Evolutionary conservation across 164 flowering plant species (phyloP).

Genomic region (Kalanchoe fedtschenkoi): DNA sequence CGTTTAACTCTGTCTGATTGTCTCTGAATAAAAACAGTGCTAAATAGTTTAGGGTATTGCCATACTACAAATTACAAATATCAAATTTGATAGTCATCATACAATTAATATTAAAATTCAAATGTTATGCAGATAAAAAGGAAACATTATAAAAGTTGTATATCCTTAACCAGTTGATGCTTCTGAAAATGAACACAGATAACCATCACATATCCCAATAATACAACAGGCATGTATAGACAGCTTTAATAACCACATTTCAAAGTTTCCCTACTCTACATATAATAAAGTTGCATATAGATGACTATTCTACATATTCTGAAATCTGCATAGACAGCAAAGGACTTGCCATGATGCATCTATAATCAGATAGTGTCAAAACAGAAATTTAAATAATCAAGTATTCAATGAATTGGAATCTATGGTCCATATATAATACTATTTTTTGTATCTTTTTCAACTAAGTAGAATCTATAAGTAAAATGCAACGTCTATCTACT

Average conservation of each 20-base stretch:
- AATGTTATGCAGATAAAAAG: neutral
- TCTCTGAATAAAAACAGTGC: conserved; percentile 33
- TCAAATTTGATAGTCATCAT: too few relatives aligned
- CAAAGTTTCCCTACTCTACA: neutral
- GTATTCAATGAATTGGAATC: neutral
- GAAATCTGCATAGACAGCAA: too few relatives aligned
- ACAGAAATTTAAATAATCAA: neutral
- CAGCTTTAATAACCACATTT: neutral
- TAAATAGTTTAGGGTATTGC: neutral
- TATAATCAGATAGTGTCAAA: neutral
- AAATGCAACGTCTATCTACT: neutral
- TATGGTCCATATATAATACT: neutral
- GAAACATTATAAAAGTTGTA: neutral
- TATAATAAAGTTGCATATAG: neutral
- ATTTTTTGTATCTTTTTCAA: neutral
- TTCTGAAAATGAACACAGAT: neutral
- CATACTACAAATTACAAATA: neutral
- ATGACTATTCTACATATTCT: neutral
- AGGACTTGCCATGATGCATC: neutral
- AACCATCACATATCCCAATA: neutral
- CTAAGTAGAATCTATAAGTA: neutral
- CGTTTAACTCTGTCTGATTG: conserved; percentile 81
- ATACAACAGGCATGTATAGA: neutral
- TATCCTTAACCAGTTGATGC: neutral
- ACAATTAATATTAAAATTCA: neutral